phyloP scores from a whole-genome alignment of 2,329 filamentous ascomycete genomes.

The Helotiales sp. region DNA sequence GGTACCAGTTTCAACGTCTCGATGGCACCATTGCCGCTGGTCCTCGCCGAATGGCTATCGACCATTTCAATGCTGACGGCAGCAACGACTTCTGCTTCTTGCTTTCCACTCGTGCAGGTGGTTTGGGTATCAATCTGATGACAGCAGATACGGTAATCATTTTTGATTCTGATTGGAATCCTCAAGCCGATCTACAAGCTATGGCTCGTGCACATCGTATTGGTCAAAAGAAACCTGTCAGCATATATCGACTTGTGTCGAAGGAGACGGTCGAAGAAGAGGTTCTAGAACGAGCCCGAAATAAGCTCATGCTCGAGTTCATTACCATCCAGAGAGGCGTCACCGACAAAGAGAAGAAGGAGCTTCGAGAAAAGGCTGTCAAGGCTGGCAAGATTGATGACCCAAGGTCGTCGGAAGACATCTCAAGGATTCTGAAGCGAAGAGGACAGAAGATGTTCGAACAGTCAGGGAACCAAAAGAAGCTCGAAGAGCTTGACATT shows the following conservation, averaged over 20 bases:
- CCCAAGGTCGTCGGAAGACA: conserved; percentile 89
- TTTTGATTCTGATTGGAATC: conserved; percentile 99
- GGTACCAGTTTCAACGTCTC: conserved; percentile 92
- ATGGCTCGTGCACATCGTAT: conserved; percentile 99
- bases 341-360: conserved; percentile 87
- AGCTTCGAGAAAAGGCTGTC: conserved; percentile 71
- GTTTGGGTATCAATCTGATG: conserved; percentile 98
- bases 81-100: conserved; percentile 97
- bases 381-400: conserved; percentile 79
- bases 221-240: conserved; percentile 93
- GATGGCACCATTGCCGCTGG: conserved; percentile 92
- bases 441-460: conserved; percentile 99
- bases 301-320: conserved; percentile 96
- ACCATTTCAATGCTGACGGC: conserved; percentile 96
- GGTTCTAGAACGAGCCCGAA: conserved; percentile 90
- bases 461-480: conserved; percentile 93
- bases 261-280: conserved; percentile 99
- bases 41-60: conserved; percentile 88
- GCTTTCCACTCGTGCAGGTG: conserved; percentile 91
- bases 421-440: conserved; percentile 94
- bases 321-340: conserved; percentile 96
- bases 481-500: conserved; percentile 95
- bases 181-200: conserved; percentile 94
- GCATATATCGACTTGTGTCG: conserved; percentile 92
- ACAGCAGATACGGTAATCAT: conserved; percentile 97